Evolutionary conservation across 148 eudicot species (phyloP).

Genomic region (Fagopyrum homotropicum): DNA sequence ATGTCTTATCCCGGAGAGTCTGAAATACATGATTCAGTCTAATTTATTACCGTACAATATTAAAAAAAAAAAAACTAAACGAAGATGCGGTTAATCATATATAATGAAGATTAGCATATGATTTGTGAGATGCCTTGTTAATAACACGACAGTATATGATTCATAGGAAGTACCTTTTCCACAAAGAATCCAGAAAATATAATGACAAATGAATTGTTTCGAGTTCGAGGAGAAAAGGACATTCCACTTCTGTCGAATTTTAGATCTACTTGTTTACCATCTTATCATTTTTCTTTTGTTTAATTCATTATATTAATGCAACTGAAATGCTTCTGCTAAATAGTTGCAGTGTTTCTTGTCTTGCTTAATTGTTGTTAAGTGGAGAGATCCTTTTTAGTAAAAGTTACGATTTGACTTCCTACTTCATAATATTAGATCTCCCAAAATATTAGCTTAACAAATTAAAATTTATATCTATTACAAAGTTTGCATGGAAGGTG

Average conservation of each 20-base stretch:
- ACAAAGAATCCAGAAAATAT: neutral
- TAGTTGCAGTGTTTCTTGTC: too few relatives aligned
- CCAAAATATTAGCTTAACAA: too few relatives aligned
- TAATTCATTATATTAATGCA: neutral
- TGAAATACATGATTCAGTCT: too few relatives aligned
- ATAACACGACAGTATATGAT: neutral
- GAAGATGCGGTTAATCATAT: neutral
- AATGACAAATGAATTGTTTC: constrained; percentile 4
- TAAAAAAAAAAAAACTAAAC: neutral
- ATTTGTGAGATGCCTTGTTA: constrained; percentile 10
- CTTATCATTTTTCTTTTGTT: neutral
- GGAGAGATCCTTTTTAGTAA: too few relatives aligned
- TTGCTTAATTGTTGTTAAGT: too few relatives aligned
- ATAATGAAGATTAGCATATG: neutral
- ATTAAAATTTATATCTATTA: too few relatives aligned
- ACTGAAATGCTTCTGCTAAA: too few relatives aligned
- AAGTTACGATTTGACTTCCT: too few relatives aligned
- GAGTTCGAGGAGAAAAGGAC: constrained; percentile 5
- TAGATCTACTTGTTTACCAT: constrained; percentile 1
- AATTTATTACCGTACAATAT: too few relatives aligned
- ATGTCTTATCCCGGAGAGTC: too few relatives aligned
- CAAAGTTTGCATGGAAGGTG: too few relatives aligned
- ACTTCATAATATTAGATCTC: too few relatives aligned
- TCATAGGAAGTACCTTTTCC: neutral
- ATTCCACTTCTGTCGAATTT: neutral